Evolutionary conservation across 169 alveolate species (phyloP).

Genomic region (Cyclospora cayetanensis): DNA sequence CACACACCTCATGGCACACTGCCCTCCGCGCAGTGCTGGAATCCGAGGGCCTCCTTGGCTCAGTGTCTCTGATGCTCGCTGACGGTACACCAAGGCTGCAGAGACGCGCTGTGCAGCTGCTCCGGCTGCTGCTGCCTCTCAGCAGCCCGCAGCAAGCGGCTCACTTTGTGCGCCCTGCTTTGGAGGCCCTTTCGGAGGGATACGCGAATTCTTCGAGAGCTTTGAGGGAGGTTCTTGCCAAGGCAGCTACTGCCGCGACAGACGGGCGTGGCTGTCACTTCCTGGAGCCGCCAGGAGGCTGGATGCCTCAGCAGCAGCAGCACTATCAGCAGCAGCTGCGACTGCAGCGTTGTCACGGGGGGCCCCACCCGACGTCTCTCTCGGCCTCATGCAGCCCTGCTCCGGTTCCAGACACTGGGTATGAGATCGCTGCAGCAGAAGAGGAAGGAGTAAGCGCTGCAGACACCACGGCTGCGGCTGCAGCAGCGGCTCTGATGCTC

Average conservation of each 20-base stretch:
- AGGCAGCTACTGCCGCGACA: constrained; percentile 50
- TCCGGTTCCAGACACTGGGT: not conserved
- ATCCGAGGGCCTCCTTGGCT: constrained; percentile 17
- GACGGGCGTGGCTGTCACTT: constrained; percentile 30
- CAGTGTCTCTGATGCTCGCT: constrained; percentile 53
- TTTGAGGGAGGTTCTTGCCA: constrained; percentile 16
- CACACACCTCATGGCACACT: no score
- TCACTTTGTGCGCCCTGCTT: constrained; percentile 25
- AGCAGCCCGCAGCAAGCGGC: constrained; percentile 51
- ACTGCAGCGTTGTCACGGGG: not conserved
- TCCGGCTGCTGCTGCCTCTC: constrained; percentile 59
- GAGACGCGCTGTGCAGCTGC: constrained; percentile 45
- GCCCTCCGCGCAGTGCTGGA: not conserved
- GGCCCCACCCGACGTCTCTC: not conserved
- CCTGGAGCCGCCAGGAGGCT: not conserved
- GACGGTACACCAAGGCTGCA: constrained; percentile 44
- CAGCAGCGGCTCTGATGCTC: not conserved
- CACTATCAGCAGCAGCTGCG: constrained; percentile 32
- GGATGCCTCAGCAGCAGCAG: constrained; percentile 40
- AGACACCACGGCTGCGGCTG: constrained; percentile 21
- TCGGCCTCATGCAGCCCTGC: constrained; percentile 18
- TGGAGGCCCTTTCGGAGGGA: not conserved
- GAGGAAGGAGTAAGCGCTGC: constrained; percentile 29
- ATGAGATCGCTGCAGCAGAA: not conserved
- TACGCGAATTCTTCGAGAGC: not conserved